These are phyloP conservation scores for Marasmius fiardii DNA, from an alignment of 1,284 basidiomycete genomes.

Conservation along the genomic window DNA sequence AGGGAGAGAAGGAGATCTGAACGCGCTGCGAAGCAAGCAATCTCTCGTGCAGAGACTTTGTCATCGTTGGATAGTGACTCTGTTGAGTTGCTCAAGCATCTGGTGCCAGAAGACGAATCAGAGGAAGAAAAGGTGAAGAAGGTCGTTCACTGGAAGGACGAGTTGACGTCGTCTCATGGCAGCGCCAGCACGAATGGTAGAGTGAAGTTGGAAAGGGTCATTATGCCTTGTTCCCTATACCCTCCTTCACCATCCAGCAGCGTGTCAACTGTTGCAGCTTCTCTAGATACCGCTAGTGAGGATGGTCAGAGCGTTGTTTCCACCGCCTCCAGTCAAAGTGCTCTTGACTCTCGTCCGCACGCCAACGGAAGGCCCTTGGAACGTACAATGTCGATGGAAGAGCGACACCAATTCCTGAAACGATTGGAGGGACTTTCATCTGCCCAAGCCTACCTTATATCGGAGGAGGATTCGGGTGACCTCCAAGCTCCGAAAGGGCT, in stretches of 20 bases:
- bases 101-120: constrained; percentile 23
- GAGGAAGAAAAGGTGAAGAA: constrained; percentile 16
- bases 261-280: constrained; percentile 25
- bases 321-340: constrained; percentile 16
- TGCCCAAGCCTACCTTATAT: constrained; percentile 45
- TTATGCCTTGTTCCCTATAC: constrained; percentile 52
- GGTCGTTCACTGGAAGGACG: constrained; percentile 33
- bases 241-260: constrained; percentile 43
- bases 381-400: constrained; percentile 49
- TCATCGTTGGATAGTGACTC: constrained; percentile 36
- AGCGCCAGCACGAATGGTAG: constrained; percentile 14
- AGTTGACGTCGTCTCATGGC: constrained; percentile 2
- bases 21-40: constrained; percentile 7
- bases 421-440: constrained; percentile 37
- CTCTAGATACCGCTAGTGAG: constrained; percentile 7
- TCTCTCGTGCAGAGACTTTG: constrained; percentile 27
- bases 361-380: constrained; percentile 24
- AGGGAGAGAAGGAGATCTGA: constrained; percentile 7
- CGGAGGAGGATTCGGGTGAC: constrained; percentile 35
- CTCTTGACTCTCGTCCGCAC: neutral
- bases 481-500: constrained; percentile 23
- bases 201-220: constrained; percentile 18
- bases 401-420: constrained; percentile 46
- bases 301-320: neutral
- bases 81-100: constrained; percentile 30